Percentiles rank a stretch among this genome's conserved stretches.
phyloP scores from a whole-genome alignment of 2,329 filamentous ascomycete species.

The Alternaria ventricosa region DNA sequence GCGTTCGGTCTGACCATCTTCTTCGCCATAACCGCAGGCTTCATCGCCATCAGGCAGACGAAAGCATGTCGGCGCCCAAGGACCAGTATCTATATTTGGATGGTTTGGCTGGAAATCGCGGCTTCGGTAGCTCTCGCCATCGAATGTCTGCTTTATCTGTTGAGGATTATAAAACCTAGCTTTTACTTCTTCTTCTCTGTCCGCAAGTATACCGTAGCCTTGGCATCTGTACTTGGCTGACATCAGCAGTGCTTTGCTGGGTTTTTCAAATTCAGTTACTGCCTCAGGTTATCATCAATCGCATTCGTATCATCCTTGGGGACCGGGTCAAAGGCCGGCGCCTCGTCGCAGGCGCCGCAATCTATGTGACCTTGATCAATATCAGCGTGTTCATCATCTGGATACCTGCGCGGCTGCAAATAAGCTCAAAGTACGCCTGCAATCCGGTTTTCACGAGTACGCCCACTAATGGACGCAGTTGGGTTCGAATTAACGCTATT shows the following conservation, averaged over 20 bases:
- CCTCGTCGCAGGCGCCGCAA: constrained; percentile 22
- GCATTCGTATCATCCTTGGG: constrained; percentile 33
- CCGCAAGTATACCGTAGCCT: constrained; percentile 16
- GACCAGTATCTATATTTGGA: constrained; percentile 52
- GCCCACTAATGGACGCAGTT: constrained; percentile 5
- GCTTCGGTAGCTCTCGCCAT: constrained; percentile 52
- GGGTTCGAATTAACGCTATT: constrained; percentile 31
- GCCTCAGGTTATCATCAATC: constrained; percentile 41
- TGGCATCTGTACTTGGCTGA: constrained; percentile 4
- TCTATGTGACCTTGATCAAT: constrained; percentile 32
- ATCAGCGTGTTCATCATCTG: constrained; percentile 40
- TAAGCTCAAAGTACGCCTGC: constrained; percentile 18
- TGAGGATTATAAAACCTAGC: constrained; percentile 39
- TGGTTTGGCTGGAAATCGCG: constrained; percentile 57
- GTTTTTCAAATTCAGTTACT: constrained; percentile 37
- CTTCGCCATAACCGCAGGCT: constrained; percentile 36
- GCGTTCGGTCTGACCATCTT: constrained; percentile 28
- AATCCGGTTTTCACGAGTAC: background rate
- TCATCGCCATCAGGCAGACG: constrained; percentile 36
- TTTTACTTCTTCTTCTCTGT: constrained; percentile 42
- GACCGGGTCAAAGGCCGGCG: constrained; percentile 19
- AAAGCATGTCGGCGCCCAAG: constrained; percentile 25
- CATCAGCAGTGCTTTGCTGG: constrained; percentile 27
- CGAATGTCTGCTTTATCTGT: constrained; percentile 44
- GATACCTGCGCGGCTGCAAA: constrained; percentile 38